Evolutionary conservation across 2,329 filamentous ascomycete species (phyloP).

Genomic region (Raffaelea ambrosiae): DNA sequence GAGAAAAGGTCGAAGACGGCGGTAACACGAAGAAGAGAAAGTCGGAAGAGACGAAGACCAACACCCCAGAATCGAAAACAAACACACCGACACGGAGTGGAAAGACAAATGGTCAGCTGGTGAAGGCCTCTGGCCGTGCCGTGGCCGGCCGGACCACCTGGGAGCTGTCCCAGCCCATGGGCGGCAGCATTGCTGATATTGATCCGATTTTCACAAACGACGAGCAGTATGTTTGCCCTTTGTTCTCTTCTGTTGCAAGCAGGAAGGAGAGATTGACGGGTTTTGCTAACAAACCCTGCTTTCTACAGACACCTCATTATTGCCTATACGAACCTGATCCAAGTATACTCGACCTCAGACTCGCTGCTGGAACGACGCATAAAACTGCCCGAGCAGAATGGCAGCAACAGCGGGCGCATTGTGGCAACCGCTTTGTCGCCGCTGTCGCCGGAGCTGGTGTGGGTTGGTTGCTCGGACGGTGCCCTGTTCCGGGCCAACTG

Average conservation of each 20-base stretch:
- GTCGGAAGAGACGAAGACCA: constrained; percentile 2
- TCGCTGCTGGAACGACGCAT: constrained; percentile 74
- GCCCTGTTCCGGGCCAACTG: constrained; percentile 50
- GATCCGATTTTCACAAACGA: constrained; percentile 54
- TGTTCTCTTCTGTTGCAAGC: too few species aligned
- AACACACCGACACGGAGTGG: background rate
- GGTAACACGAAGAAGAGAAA: constrained; percentile 12
- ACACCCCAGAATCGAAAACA: background rate
- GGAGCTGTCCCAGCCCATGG: constrained; percentile 56
- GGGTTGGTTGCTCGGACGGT: constrained; percentile 53
- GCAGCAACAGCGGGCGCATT: constrained; percentile 19
- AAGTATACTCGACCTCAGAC: constrained; percentile 72
- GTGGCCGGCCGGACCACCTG: constrained; percentile 29
- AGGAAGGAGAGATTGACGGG: too few species aligned
- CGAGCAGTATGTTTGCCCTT: constrained; percentile 47
- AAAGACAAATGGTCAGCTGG: background rate
- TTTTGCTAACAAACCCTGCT: background rate
- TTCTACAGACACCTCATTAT: constrained; percentile 56
- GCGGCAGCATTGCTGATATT: constrained; percentile 55
- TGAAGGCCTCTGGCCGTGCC: background rate
- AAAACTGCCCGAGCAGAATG: constrained; percentile 32
- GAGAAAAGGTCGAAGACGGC: constrained; percentile 20
- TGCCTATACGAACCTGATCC: constrained; percentile 64
- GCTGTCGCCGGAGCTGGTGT: constrained; percentile 37
- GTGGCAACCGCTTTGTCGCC: constrained; percentile 32